Evolutionary conservation across 371 early-diverging fungal genomes (phyloP), one percentile per base, ranked within the genome.

Genomic region (Chytridium lagenaria): DNA sequence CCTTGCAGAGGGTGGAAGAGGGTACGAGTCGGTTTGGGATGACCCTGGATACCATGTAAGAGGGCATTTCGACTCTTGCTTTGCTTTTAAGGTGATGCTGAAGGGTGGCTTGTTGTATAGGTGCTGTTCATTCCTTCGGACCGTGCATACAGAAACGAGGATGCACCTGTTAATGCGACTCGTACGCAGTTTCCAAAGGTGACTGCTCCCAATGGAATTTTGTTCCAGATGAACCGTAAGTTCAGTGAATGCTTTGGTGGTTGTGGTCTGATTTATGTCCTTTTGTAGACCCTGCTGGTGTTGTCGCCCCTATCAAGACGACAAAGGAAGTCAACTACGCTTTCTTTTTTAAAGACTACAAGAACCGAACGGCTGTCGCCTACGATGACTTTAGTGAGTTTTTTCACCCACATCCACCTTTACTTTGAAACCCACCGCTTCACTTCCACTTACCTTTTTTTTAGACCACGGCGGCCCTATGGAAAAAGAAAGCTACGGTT

Each of bases 91-190:
- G 7, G 44, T 44, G 19, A 7, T 19, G 7, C 12, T 12, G 12
- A 44, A 12, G 44, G 19, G 7, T 19, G 19, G 7, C 44, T 19
- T 44, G 7, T 44, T 19, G 19, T 12, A 12, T 19, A 44, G 44
- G 57, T 57, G 5, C 57, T 57, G 15, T 57, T 57, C 57, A 57
- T 57, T 30, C 57, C 57, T 10, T 22, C 57, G 5, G 57, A 57
- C 23, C 5, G 26, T 7, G 57, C 57, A 7, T 57, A 57, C 57
- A 23, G 23, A 7, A 5, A 30, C 7, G 23, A 30, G 7, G 30
- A 57, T 30, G 57, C 30, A 5, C 57, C 57, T 10, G 10, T 23
- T 23, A 23, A 23, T 23, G 57, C 57, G 7, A 23, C 23, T 23
- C 7, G 57, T 15, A 30, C 57, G 15, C 30, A 26, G 10, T 30